Conservation (phyloP, 2,329 filamentous ascomycete genomes). For the Pseudogymnoascus verrucosus region DNA sequence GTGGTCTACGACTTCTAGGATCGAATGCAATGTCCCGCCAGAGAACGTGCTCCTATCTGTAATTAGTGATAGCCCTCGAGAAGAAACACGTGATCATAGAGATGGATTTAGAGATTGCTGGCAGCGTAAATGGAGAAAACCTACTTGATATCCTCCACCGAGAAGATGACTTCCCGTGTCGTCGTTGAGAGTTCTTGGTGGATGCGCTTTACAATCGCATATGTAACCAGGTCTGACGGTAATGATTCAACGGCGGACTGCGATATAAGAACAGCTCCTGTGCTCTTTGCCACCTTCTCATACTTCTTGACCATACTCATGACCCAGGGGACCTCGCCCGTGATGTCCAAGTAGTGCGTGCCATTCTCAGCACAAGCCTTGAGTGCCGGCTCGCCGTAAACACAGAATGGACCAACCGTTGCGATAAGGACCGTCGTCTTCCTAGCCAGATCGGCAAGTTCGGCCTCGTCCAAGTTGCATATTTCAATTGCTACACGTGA, state of each 20-base stretch:
- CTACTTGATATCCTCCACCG: conserved; percentile 36
- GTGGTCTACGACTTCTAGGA: conserved; percentile 50
- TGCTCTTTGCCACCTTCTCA: conserved; percentile 41
- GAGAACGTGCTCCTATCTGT: conserved; percentile 43
- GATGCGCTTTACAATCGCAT: conserved; percentile 40
- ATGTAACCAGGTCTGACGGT: conserved; percentile 52
- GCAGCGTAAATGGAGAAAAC: conserved; percentile 11
- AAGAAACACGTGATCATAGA: not conserved
- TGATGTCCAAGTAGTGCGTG: conserved; percentile 58
- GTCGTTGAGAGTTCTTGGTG: conserved; percentile 41
- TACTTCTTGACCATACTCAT: conserved; percentile 54
- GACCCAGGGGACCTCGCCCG: conserved; percentile 52
- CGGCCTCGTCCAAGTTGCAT: conserved; percentile 37
- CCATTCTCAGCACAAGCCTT: conserved; percentile 54
- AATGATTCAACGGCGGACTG: conserved; percentile 56
- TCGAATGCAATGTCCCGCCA: conserved; percentile 61
- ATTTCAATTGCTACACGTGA: conserved; percentile 43
- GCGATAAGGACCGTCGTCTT: conserved; percentile 51
- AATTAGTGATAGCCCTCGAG: conserved; percentile 10
- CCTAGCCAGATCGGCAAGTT: conserved; percentile 42
- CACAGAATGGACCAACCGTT: conserved; percentile 51
- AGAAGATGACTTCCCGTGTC: conserved; percentile 47
- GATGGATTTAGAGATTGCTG: not conserved
- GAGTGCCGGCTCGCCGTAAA: conserved; percentile 50
- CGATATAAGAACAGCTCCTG: conserved; percentile 52